Conservation (phyloP, 192 early-diverging fungal genomes). For the Piromyces finnis region DNA sequence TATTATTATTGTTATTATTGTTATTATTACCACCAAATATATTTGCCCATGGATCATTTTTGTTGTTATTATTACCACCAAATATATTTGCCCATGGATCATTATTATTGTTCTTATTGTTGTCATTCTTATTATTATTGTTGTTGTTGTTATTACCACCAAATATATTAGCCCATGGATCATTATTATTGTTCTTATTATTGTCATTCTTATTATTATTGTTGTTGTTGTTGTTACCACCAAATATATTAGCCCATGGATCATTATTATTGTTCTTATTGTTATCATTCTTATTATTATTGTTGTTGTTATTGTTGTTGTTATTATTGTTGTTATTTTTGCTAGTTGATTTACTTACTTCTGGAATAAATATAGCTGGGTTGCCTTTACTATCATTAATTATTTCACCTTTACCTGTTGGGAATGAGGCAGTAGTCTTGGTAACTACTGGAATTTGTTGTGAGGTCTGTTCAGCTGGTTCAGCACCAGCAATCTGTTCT, state of each 20-base stretch:
- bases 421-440: too few species aligned
- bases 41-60: not conserved
- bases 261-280: not conserved
- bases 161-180: not conserved
- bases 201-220: not conserved
- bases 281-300: not conserved
- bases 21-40: not conserved
- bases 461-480: too few species aligned
- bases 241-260: not conserved
- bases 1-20: not conserved
- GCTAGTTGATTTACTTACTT: not conserved
- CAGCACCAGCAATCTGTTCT: too few species aligned
- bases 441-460: too few species aligned
- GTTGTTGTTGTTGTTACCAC: not conserved
- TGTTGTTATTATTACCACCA: not conserved
- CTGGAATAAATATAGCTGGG: not conserved
- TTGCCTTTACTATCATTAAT: not conserved
- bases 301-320: not conserved
- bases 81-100: not conserved
- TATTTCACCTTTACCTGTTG: not conserved
- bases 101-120: not conserved
- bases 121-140: not conserved
- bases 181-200: not conserved
- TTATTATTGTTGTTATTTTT: not conserved
- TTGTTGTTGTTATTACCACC: not conserved